Evolutionary conservation across 352 stramenopile genomes (phyloP).

Genomic region (Sclerospora graminicola): DNA sequence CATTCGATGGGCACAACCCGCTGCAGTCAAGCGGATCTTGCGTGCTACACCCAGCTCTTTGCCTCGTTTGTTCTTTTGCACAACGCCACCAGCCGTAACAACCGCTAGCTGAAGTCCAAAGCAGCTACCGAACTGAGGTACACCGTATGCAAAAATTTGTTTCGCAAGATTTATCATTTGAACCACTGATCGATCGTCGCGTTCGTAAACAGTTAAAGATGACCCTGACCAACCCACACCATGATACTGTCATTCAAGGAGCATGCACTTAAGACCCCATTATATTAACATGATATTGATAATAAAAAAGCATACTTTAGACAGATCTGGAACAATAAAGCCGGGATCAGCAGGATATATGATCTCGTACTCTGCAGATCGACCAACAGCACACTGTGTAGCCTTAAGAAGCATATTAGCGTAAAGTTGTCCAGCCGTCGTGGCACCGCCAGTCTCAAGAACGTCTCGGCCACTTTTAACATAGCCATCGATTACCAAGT

Average conservation of each 20-base stretch:
- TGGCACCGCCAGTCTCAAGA: conserved; percentile 48
- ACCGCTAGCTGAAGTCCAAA: conserved; percentile 60
- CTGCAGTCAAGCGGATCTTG: conserved; percentile 52
- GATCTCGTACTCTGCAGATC: conserved; percentile 43
- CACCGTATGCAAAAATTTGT: conserved; percentile 30
- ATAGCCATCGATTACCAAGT: conserved; percentile 73
- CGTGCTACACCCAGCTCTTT: conserved; percentile 57
- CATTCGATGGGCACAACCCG: conserved; percentile 53
- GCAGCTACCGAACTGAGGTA: conserved; percentile 74
- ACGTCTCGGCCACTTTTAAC: conserved; percentile 41
- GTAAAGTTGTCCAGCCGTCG: conserved; percentile 62
- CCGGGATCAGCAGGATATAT: conserved; percentile 47
- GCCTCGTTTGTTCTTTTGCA: conserved; percentile 51
- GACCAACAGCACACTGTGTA: conserved; percentile 23
- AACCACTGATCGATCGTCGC: conserved; percentile 35
- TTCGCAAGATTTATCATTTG: conserved; percentile 34
- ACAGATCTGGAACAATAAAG: conserved; percentile 42
- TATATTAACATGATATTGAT: not conserved
- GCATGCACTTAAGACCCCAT: not conserved
- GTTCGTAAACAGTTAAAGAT: conserved; percentile 55
- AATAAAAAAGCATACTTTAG: conserved; percentile 17
- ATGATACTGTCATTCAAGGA: conserved; percentile 35
- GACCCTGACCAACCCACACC: conserved; percentile 68
- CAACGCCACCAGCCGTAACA: conserved; percentile 34
- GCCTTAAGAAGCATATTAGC: conserved; percentile 50